Base-by-base conservation (phyloP, 23 red algal species). In the Rhodosorus marinus region DNA sequence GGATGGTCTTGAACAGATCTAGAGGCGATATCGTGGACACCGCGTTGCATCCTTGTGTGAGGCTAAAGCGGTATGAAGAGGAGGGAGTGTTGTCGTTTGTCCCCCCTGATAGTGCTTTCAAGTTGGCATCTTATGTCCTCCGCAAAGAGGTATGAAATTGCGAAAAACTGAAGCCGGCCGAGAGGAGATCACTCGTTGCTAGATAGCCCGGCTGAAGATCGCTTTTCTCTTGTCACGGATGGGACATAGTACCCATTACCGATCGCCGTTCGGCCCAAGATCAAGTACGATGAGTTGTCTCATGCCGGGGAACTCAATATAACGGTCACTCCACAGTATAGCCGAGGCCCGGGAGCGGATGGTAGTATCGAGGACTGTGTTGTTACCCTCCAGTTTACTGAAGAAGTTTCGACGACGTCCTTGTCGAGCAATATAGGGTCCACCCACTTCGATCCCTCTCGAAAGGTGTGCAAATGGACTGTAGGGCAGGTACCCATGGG, bases 91-190 rank as follows among this genome's bases (percentile, higher is more conserved):
- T 92, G 52, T 66, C 73, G 6, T 92, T 92, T 55, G 60, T 80
- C 31, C 83, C 83, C 0, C 83, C 83, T 29, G 83, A 92, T 35
- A 75, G 83, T 4, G 53, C 52, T 1, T 92, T 79, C 27, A 78
- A 56, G 35, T 69, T 92, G 23, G 53, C 81, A 43, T 27, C 26
- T 2, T 92, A 80, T 66, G 55, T 62, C 5, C 42, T 80, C 11
- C 61, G 83, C 15, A 69, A 71, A 2, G 29, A n/a, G n/a, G n/a
- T n/a, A n/a, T n/a, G n/a, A n/a, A n/a, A n/a, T n/a, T n/a, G n/a
- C n/a, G n/a, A n/a, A n/a, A n/a, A n/a, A n/a, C n/a, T n/a, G n/a
- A n/a, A n/a, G n/a, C n/a, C n/a, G n/a, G n/a, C n/a, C n/a, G n/a
- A n/a, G n/a, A n/a, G n/a, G n/a, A n/a, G n/a, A n/a, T n/a, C n/a